Evolutionary conservation across 2,329 filamentous ascomycete species (phyloP).

Genomic region (Aspergillus clavatus): DNA sequence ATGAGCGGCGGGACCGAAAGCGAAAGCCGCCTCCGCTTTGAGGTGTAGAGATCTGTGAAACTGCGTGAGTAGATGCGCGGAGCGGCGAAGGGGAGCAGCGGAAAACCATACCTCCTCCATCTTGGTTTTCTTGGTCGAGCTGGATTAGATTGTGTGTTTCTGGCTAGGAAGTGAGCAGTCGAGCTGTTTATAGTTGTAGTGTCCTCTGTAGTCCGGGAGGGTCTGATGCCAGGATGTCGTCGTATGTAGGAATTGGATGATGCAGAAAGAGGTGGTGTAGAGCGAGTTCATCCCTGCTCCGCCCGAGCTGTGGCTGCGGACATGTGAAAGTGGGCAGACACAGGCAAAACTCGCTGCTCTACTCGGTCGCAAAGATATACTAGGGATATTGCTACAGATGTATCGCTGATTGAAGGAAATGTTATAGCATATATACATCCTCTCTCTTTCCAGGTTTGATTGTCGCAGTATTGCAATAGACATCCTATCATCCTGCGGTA

Average conservation of each 20-base stretch:
- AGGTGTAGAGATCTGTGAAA: conserved; percentile 20
- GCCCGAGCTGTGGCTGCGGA: conserved; percentile 6
- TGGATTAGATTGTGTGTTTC: background rate
- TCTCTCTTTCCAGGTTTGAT: no score
- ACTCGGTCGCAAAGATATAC: no score
- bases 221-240: no score
- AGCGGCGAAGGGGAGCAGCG: background rate
- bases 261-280: background rate
- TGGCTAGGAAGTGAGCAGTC: background rate
- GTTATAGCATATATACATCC: no score
- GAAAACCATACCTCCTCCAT: conserved; percentile 22
- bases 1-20: conserved; percentile 49
- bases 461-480: no score
- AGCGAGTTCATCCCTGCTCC: background rate
- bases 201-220: no score
- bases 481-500: no score
- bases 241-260: background rate
- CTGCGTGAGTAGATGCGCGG: background rate
- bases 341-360: no score
- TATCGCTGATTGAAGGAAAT: no score
- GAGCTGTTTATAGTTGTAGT: no score
- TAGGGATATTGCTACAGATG: no score
- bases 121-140: background rate
- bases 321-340: conserved; percentile 20
- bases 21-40: conserved; percentile 18